A percentile compares a stretch with the other conserved stretches of the same genome.
phyloP scores from a whole-genome alignment of 306 rosid genomes.

The Pterocarpus macrocarpus region DNA sequence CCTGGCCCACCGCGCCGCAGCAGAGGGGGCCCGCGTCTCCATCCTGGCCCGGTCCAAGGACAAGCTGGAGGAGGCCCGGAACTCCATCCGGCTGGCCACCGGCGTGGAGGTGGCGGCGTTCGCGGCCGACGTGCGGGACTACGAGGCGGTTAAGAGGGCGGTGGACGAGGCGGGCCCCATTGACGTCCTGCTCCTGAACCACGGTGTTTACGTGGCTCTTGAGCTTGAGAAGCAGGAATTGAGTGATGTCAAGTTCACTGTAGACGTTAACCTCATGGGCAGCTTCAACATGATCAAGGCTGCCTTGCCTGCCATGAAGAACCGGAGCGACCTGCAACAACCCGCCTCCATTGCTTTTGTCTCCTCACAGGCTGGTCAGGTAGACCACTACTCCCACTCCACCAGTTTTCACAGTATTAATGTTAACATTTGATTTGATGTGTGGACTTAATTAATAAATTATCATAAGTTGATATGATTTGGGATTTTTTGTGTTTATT shows the following conservation, averaged over 20 bases:
- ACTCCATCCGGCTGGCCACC: conserved; percentile 65
- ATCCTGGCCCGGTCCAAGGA: conserved; percentile 75
- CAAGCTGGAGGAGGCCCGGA: conserved; percentile 79
- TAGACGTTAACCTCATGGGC: conserved; percentile 87
- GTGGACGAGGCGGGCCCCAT: conserved; percentile 77
- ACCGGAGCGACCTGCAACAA: conserved; percentile 53
- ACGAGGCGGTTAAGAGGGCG: conserved; percentile 65
- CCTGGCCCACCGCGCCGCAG: conserved; percentile 81
- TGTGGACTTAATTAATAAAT: not conserved
- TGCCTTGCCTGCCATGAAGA: conserved; percentile 77
- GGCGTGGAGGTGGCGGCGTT: conserved; percentile 74
- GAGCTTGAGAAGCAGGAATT: conserved; percentile 82
- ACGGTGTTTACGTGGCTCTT: conserved; percentile 74
- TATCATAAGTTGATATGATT: not conserved
- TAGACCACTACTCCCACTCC: conserved; percentile 22
- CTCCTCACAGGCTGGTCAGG: conserved; percentile 97
- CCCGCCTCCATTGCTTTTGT: conserved; percentile 82
- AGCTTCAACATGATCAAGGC: conserved; percentile 84
- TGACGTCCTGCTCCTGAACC: conserved; percentile 80
- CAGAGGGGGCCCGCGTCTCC: conserved; percentile 87
- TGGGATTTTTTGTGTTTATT: conserved; percentile 36
- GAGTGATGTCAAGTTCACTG: conserved; percentile 77
- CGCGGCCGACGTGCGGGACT: conserved; percentile 83
- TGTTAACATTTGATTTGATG: no score
- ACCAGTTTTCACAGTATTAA: no score